Evolutionary conservation across 2,329 filamentous ascomycete genomes (phyloP).

Genomic region (Hypoxylon sp.): DNA sequence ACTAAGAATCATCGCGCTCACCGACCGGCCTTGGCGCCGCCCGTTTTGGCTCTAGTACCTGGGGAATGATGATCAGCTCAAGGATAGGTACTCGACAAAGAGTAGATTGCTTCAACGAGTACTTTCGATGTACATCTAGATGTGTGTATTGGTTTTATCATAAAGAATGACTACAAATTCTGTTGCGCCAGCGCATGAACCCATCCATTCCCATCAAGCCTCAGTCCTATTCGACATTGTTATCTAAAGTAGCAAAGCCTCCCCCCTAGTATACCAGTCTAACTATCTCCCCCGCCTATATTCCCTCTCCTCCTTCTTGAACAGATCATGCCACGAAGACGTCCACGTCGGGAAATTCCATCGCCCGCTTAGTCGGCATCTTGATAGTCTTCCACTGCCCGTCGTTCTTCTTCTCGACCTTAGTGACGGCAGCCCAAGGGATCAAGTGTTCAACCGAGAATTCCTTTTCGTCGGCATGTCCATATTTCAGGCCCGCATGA

Average conservation of each 20-base stretch:
- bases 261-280: no score
- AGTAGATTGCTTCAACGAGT: no score
- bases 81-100: no score
- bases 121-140: background rate
- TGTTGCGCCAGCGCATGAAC: background rate
- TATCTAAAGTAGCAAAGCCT: background rate
- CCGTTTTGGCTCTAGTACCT: no score
- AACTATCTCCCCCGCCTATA: no score
- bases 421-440: background rate
- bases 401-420: conserved; percentile 2
- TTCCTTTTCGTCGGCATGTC: background rate
- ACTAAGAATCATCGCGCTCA: no score
- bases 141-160: background rate
- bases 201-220: background rate
- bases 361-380: background rate
- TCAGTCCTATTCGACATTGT: no score
- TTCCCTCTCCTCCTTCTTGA: no score
- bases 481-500: no score
- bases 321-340: background rate
- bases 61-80: no score
- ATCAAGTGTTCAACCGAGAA: conserved; percentile 1
- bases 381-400: background rate
- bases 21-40: no score
- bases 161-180: background rate
- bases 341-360: background rate